phyloP scores from a whole-genome alignment of 2,329 filamentous ascomycete genomes.

The Xylaria sp. region DNA sequence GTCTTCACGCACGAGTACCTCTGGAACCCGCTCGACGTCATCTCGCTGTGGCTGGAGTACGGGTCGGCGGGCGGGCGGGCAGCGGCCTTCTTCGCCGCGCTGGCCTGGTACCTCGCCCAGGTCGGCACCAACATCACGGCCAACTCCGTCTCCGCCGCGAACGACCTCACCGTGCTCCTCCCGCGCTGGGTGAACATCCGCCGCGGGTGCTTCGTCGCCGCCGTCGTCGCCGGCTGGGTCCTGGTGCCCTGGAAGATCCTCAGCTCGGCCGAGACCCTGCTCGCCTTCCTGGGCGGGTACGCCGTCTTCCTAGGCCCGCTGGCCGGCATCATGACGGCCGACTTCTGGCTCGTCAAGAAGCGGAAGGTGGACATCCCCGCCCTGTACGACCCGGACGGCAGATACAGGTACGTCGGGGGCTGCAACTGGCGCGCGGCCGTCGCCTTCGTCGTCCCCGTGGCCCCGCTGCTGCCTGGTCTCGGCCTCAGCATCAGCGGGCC shows the following conservation, averaged over 20 bases:
- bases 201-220: slow-evolving; percentile 65
- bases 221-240: slow-evolving; percentile 64
- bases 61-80: slow-evolving; percentile 52
- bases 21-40: slow-evolving; percentile 62
- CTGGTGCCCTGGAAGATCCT: slow-evolving; percentile 75
- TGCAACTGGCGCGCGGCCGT: slow-evolving; percentile 69
- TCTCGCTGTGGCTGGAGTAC: slow-evolving; percentile 56
- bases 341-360: slow-evolving; percentile 69
- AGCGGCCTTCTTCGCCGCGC: slow-evolving; percentile 59
- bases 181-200: slow-evolving; percentile 66
- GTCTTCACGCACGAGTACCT: slow-evolving; percentile 60
- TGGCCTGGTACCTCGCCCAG: slow-evolving; percentile 64
- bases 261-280: slow-evolving; percentile 64
- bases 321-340: slow-evolving; percentile 67
- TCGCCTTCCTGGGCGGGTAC: slow-evolving; percentile 71
- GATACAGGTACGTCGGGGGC: slow-evolving; percentile 59
- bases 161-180: slow-evolving; percentile 65
- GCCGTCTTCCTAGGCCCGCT: slow-evolving; percentile 72
- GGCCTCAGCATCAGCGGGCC: slow-evolving; percentile 54
- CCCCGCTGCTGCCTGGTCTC: slow-evolving; percentile 67
- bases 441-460: slow-evolving; percentile 66
- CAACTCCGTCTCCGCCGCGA: slow-evolving; percentile 64
- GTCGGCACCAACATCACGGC: slow-evolving; percentile 67
- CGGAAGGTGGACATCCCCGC: slow-evolving; percentile 57
- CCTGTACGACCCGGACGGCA: slow-evolving; percentile 52